phyloP scores from a whole-genome alignment of 805 yeast species.

The Saccharomycopsis sp. region DNA sequence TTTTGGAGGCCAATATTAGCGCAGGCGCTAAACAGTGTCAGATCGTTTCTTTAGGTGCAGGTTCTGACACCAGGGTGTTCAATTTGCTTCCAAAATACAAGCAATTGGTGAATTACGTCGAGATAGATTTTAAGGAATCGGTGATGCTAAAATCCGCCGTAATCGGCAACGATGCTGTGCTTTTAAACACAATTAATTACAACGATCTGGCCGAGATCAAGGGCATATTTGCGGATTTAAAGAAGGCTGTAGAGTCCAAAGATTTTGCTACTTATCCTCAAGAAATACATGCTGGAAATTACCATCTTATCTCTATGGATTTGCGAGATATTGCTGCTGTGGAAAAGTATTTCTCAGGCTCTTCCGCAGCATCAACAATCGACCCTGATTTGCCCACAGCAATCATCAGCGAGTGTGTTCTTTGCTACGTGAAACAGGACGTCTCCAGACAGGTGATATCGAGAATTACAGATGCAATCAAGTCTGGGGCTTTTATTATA shows the following conservation, averaged over 20 bases:
- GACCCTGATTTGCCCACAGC: conserved; percentile 46
- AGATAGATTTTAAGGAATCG: conserved; percentile 57
- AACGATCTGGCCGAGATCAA: conserved; percentile 2
- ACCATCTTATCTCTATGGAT: conserved; percentile 52
- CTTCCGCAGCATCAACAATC: conserved; percentile 17
- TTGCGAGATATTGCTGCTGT: conserved; percentile 33
- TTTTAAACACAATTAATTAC: conserved; percentile 28
- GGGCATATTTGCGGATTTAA: background rate
- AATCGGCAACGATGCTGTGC: conserved; percentile 31
- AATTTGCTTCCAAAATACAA: conserved; percentile 33
- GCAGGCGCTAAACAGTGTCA: conserved; percentile 30
- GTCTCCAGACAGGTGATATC: conserved; percentile 40
- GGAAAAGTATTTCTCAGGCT: conserved; percentile 16
- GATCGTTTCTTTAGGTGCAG: conserved; percentile 71
- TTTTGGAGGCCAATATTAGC: conserved; percentile 25
- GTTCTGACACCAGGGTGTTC: conserved; percentile 70
- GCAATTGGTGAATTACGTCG: conserved; percentile 40
- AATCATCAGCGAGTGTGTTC: conserved; percentile 66
- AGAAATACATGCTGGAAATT: conserved; percentile 33
- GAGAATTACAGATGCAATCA: conserved; percentile 34
- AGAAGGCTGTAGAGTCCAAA: background rate
- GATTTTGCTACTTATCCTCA: conserved; percentile 13
- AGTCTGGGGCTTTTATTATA: conserved; percentile 33
- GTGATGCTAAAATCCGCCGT: conserved; percentile 45
- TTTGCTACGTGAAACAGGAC: conserved; percentile 57